These are phyloP conservation scores for Garcia nutans DNA, from an alignment of 345 rosid species.

Conservation along the genomic window DNA sequence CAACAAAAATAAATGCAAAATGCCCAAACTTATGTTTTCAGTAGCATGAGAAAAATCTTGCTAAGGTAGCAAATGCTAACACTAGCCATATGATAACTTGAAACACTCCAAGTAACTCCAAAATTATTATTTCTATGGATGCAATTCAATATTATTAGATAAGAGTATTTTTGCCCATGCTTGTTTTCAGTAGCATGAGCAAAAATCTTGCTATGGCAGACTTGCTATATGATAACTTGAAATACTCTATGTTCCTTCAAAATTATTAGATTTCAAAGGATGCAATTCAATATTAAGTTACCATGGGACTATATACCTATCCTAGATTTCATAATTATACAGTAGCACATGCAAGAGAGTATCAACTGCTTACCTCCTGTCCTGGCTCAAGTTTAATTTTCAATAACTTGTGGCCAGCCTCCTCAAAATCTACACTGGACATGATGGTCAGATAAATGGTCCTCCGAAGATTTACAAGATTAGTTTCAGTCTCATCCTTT, in stretches of 20 bases:
- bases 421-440: slow-evolving; percentile 99
- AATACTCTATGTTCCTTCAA: not conserved
- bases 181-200: not conserved
- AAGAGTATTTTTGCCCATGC: not conserved
- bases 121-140: no score
- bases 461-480: slow-evolving; percentile 90
- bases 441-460: slow-evolving; percentile 93
- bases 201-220: not conserved
- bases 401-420: slow-evolving; percentile 92
- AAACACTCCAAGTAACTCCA: not conserved
- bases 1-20: not conserved
- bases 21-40: not conserved
- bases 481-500: slow-evolving; percentile 93
- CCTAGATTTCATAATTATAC: not conserved
- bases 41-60: not conserved
- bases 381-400: slow-evolving; percentile 97
- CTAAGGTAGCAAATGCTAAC: not conserved
- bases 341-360: not conserved
- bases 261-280: not conserved
- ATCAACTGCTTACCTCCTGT: slow-evolving; percentile 67
- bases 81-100: not conserved
- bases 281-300: not conserved
- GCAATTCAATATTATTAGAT: no score
- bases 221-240: not conserved
- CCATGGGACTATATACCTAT: not conserved